phyloP scores from a whole-genome alignment of 1,284 basidiomycete genomes.

The Moesziomyces sp. region DNA sequence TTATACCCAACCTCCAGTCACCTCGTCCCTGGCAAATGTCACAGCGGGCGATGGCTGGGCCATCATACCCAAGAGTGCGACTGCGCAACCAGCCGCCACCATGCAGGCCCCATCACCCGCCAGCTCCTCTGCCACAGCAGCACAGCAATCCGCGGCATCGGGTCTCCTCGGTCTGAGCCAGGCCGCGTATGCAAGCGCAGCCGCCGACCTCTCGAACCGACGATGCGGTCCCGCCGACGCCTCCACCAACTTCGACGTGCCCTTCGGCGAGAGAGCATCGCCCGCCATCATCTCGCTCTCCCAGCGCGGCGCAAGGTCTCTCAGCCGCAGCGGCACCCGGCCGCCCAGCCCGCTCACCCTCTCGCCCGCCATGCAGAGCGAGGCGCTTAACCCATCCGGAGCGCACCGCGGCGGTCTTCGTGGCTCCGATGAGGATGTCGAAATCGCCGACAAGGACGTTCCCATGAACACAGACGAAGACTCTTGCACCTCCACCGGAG shows the following conservation, averaged over 20 bases:
- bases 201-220: constrained; percentile 30
- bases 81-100: neutral
- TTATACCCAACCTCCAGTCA: constrained; percentile 35
- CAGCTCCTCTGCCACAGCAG: constrained; percentile 1
- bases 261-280: constrained; percentile 44
- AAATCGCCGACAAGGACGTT: constrained; percentile 22
- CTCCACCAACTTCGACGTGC: constrained; percentile 32
- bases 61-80: constrained; percentile 27
- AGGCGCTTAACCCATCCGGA: constrained; percentile 32
- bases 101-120: constrained; percentile 1
- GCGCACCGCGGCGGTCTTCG: constrained; percentile 49
- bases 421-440: constrained; percentile 43
- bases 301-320: constrained; percentile 28
- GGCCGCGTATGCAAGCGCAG: constrained; percentile 19
- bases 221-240: constrained; percentile 32
- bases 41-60: constrained; percentile 44
- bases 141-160: constrained; percentile 11
- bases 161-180: constrained; percentile 22
- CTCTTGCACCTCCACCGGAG: constrained; percentile 18
- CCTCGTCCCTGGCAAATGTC: constrained; percentile 22
- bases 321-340: constrained; percentile 26
- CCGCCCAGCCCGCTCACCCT: constrained; percentile 28
- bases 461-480: constrained; percentile 15
- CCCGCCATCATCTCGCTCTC: constrained; percentile 45
- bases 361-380: constrained; percentile 18